A percentile compares a stretch with the other conserved stretches of the same genome.
Conservation (phyloP, 2,329 filamentous ascomycete species). For the Talaromyces sp. region DNA sequence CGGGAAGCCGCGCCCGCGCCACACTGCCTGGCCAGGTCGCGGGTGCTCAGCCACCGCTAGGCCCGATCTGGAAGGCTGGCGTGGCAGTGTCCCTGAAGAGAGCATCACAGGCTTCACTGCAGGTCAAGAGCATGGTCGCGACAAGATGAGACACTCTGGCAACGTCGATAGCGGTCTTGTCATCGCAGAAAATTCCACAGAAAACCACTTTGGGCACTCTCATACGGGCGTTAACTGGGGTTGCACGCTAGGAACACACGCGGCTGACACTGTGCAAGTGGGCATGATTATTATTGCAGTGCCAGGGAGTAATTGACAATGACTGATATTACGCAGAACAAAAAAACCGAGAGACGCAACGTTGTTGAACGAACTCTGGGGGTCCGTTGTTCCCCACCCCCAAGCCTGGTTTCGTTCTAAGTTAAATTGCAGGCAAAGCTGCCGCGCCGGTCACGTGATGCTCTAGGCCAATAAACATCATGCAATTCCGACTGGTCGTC, state of each 20-base stretch:
- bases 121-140: no score
- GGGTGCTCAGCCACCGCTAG: neutral
- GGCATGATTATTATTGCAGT: no score
- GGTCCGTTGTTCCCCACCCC: neutral
- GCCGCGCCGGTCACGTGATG: neutral
- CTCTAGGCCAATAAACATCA: neutral
- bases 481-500: neutral
- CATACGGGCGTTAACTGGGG: neutral
- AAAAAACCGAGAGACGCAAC: no score
- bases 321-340: no score
- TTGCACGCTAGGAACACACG: neutral
- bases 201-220: neutral
- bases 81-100: neutral
- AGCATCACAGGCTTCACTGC: neutral
- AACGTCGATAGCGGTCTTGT: neutral
- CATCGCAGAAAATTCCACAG: neutral
- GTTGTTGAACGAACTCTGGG: neutral
- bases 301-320: no score
- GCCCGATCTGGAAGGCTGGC: neutral
- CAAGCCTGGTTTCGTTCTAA: neutral
- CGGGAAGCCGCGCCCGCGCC: neutral
- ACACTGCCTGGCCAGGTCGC: neutral
- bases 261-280: neutral
- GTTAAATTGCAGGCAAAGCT: neutral
- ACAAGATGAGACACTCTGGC: neutral